Percentiles rank a stretch among this genome's conserved stretches.
Conservation (phyloP, 768 basidiomycete genomes). For the Amyloporia xantha region DNA sequence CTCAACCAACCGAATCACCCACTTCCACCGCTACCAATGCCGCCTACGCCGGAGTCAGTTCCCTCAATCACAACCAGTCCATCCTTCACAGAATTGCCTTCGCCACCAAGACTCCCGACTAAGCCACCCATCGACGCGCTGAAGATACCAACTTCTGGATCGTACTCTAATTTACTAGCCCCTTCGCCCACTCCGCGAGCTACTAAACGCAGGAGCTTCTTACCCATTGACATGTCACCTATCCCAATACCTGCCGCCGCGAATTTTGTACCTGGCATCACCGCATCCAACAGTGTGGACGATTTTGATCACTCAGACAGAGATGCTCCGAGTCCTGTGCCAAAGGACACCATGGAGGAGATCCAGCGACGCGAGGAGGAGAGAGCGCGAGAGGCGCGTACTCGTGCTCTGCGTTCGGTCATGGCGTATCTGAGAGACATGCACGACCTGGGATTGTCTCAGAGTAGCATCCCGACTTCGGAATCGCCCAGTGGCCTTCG, state of each 20-base stretch:
- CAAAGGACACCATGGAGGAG: slow-evolving; percentile 38
- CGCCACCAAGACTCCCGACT: slow-evolving; percentile 11
- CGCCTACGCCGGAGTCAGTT: slow-evolving; percentile 6
- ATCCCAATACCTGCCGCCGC: slow-evolving; percentile 61
- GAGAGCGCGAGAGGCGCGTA: slow-evolving; percentile 61
- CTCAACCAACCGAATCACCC: slow-evolving; percentile 23
- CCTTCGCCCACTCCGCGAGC: slow-evolving; percentile 44
- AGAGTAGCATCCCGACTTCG: slow-evolving; percentile 27
- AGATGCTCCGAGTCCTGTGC: slow-evolving; percentile 34
- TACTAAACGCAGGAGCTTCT: slow-evolving; percentile 79
- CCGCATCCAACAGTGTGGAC: slow-evolving; percentile 32
- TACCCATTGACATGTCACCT: slow-evolving; percentile 72
- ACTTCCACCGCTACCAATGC: slow-evolving; percentile 4
- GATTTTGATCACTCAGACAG: slow-evolving; percentile 25
- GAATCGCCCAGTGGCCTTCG: slow-evolving; percentile 26
- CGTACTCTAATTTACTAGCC: slow-evolving; percentile 29
- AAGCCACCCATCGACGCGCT: slow-evolving; percentile 18
- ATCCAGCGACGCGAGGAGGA: slow-evolving; percentile 63
- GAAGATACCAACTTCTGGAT: slow-evolving; percentile 9
- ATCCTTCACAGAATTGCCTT: slow-evolving; percentile 10
- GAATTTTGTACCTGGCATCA: slow-evolving; percentile 47
- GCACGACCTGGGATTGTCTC: slow-evolving; percentile 79
- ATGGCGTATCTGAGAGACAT: slow-evolving; percentile 97
- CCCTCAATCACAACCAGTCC: slow-evolving; percentile 7
- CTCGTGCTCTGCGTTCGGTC: slow-evolving; percentile 78